A percentile compares a stretch with the other conserved stretches of the same genome.
Evolutionary conservation across 805 yeast genomes (phyloP).

Genomic region (Komagataella pseudopastoris): DNA sequence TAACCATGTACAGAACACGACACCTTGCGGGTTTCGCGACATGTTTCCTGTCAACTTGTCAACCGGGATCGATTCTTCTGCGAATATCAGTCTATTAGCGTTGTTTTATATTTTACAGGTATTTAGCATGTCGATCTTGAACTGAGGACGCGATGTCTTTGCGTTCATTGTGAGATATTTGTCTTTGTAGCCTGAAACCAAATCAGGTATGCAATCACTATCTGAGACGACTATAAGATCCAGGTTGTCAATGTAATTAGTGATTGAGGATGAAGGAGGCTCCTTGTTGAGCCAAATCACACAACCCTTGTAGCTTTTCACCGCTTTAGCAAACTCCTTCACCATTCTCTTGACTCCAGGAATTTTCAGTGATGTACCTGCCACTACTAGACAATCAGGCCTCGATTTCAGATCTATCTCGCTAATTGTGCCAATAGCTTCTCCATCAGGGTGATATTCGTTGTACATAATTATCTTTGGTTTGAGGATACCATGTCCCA

Average conservation of each 20-base stretch:
- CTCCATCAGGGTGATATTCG: conserved; percentile 80
- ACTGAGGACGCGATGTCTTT: conserved; percentile 10
- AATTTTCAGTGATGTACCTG: conserved; percentile 77
- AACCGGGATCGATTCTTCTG: too few species aligned
- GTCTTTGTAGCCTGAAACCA: not conserved
- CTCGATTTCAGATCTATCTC: conserved; percentile 47
- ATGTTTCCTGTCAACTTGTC: not conserved
- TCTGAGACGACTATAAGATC: conserved; percentile 54
- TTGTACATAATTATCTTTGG: conserved; percentile 61
- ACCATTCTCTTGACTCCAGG: conserved; percentile 57
- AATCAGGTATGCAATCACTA: conserved; percentile 39
- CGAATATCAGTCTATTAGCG: not conserved
- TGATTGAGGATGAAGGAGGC: conserved; percentile 33
- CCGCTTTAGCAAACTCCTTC: conserved; percentile 43
- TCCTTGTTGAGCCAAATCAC: conserved; percentile 52
- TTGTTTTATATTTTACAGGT: not conserved
- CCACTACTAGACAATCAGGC: conserved; percentile 71
- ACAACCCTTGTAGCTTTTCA: conserved; percentile 42
- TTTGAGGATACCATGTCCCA: conserved; percentile 45
- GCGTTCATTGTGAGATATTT: conserved; percentile 4
- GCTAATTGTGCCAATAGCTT: conserved; percentile 66
- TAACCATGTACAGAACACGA: not conserved
- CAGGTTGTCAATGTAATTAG: conserved; percentile 34
- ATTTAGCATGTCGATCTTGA: not conserved
- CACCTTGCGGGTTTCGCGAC: not conserved